Evolutionary conservation across 306 rosid genomes (phyloP).

Genomic region (Purshia tridentata): DNA sequence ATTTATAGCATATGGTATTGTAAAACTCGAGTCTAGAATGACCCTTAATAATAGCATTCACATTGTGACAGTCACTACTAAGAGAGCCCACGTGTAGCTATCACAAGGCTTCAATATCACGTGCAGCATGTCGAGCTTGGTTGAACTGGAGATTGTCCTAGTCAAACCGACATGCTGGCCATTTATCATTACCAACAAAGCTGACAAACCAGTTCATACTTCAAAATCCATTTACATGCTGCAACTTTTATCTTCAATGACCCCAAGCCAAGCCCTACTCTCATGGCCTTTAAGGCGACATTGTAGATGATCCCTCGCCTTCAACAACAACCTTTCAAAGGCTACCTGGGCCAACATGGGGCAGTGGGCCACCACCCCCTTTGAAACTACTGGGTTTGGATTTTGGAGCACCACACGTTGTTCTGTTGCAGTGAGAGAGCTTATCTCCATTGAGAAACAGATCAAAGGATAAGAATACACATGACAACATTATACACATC

Average conservation of each 20-base stretch:
- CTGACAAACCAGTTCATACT: conserved; percentile 13
- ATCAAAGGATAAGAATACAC: background rate
- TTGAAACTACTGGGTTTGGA: background rate
- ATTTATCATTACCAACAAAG: conserved; percentile 40
- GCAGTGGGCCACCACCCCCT: conserved; percentile 28
- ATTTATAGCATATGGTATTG: background rate
- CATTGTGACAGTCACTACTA: no score
- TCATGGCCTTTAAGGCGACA: conserved; percentile 7
- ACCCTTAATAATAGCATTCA: no score
- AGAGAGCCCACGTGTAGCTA: conserved; percentile 22
- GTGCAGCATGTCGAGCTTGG: conserved; percentile 41
- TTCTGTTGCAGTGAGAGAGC: conserved; percentile 1
- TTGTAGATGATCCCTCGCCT: conserved; percentile 14
- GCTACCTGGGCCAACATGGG: conserved; percentile 23
- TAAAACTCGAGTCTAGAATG: no score
- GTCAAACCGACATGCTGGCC: conserved; percentile 42
- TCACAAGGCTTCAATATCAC: conserved; percentile 30
- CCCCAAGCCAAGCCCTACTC: background rate
- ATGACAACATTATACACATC: background rate
- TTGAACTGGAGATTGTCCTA: conserved; percentile 19
- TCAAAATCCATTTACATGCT: background rate
- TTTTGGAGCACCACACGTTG: conserved; percentile 23
- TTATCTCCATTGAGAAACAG: background rate
- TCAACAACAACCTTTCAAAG: conserved; percentile 14
- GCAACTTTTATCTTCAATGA: conserved; percentile 14